Conservation (phyloP, 202 grass and related monocot species). For the Panicum virgatum region DNA sequence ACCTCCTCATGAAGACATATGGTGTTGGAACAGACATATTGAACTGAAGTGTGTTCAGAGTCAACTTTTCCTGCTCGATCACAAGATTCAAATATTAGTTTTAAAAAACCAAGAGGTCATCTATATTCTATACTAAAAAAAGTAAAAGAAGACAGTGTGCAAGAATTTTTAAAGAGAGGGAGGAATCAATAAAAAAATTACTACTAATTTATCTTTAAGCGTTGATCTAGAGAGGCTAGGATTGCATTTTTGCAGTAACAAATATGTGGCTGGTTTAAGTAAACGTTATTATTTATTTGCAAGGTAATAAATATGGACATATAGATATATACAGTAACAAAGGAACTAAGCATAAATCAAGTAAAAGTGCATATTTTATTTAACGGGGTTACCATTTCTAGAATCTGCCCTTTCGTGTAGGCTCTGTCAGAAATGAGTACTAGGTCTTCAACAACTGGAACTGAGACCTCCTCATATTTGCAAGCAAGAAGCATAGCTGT, state of each 20-base stretch:
- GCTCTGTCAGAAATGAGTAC: conserved; percentile 72
- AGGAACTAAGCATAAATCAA: conserved; percentile 9
- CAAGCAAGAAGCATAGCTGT: conserved; percentile 94
- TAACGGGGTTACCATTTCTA: conserved; percentile 77
- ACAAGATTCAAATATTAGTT: conserved; percentile 25
- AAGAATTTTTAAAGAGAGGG: not conserved
- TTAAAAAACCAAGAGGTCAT: not conserved
- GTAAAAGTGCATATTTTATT: conserved; percentile 12
- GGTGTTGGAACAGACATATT: conserved; percentile 90
- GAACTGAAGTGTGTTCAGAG: conserved; percentile 74
- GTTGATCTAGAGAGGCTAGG: not conserved
- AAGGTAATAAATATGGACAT: conserved; percentile 1
- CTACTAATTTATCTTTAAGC: not conserved
- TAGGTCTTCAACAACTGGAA: conserved; percentile 88
- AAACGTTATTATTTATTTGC: not conserved
- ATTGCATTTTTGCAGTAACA: conserved; percentile 16
- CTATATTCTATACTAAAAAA: too few species aligned
- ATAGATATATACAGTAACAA: not conserved
- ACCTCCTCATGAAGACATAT: conserved; percentile 93
- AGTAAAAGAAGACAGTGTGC: not conserved
- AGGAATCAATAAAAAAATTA: conserved; percentile 12
- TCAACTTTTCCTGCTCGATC: conserved; percentile 73
- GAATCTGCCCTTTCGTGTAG: conserved; percentile 69
- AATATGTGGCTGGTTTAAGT: not conserved
- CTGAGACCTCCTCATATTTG: conserved; percentile 90